Percentiles rank a stretch among this genome's conserved stretches.
Conservation (phyloP, 768 basidiomycete genomes). For the Russula dissimulans region DNA sequence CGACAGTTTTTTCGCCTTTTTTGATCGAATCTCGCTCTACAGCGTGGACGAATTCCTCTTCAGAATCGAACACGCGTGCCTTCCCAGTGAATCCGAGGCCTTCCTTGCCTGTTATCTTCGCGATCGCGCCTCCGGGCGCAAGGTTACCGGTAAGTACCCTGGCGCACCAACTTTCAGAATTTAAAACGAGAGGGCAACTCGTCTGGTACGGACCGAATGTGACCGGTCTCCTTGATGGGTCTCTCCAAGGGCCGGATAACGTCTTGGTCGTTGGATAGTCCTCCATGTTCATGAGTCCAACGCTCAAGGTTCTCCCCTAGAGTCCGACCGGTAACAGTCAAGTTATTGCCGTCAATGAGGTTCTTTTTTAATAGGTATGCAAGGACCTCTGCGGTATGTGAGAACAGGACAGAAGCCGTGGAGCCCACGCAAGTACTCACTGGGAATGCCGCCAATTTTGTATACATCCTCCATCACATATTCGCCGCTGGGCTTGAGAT, state of each 20-base stretch:
- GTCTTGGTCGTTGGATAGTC: constrained; percentile 66
- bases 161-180: constrained; percentile 4
- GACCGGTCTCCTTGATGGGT: constrained; percentile 84
- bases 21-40: constrained; percentile 84
- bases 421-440: constrained; percentile 37
- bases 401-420: background rate
- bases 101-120: constrained; percentile 96
- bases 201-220: constrained; percentile 56
- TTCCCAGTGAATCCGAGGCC: constrained; percentile 84
- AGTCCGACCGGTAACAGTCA: constrained; percentile 86
- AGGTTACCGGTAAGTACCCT: constrained; percentile 90
- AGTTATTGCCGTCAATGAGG: constrained; percentile 79
- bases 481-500: constrained; percentile 94
- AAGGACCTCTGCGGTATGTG: constrained; percentile 54
- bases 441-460: constrained; percentile 93
- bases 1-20: constrained; percentile 94
- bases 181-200: background rate
- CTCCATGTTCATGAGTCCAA: constrained; percentile 76
- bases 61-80: constrained; percentile 87
- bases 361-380: constrained; percentile 79
- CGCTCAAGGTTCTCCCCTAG: constrained; percentile 88
- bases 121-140: constrained; percentile 91
- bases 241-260: constrained; percentile 81
- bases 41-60: constrained; percentile 79
- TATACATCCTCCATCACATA: constrained; percentile 98